These are phyloP conservation scores for Gossypium lobatum DNA, from an alignment of 441 rosid genomes.

Conservation along the genomic window DNA sequence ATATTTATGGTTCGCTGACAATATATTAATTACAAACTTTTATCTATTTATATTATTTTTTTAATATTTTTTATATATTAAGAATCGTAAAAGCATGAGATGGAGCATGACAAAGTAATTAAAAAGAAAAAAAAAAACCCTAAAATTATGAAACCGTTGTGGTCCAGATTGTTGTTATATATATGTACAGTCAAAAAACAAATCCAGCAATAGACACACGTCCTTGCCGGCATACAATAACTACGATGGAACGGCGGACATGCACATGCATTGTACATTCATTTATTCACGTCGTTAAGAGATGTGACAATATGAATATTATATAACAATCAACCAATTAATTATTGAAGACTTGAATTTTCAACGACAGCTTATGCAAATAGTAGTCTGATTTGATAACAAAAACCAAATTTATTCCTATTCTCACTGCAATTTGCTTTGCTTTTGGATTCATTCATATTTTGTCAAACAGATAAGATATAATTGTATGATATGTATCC, in stretches of 20 bases:
- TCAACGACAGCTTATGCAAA: constrained; percentile 6
- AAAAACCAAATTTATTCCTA: not conserved
- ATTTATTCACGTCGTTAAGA: not conserved
- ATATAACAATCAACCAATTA: not conserved
- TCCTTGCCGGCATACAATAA: not conserved
- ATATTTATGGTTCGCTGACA: not conserved
- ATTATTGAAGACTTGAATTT: not conserved
- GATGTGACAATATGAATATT: not conserved
- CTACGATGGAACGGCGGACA: not conserved
- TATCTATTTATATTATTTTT: no score
- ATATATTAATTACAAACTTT: no score
- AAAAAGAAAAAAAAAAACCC: no score
- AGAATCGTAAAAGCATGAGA: no score
- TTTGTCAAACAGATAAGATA: not conserved
- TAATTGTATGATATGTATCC: not conserved
- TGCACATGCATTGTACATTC: not conserved
- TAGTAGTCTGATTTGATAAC: not conserved
- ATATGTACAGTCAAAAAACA: not conserved
- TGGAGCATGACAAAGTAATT: no score
- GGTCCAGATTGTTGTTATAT: not conserved
- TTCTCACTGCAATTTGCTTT: not conserved
- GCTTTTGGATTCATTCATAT: not conserved
- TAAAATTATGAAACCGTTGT: not conserved
- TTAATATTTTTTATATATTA: no score
- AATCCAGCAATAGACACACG: not conserved